Base-by-base conservation (phyloP, 768 basidiomycete species). In the Boletus tomentosulus region DNA sequence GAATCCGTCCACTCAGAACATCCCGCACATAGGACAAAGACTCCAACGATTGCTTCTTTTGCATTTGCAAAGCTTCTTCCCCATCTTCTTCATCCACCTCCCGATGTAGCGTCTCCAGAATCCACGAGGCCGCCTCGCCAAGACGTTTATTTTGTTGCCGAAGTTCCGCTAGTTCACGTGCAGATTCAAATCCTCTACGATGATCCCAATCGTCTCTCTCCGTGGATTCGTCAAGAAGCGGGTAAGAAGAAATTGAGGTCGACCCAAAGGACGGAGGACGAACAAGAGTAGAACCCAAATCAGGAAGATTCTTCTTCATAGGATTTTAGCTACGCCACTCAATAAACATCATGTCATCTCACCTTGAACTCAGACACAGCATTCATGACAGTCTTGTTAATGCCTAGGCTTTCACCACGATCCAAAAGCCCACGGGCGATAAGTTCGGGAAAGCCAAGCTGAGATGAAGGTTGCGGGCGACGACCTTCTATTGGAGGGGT, bases 281-380 rank as follows among this genome's bases (percentile, higher is more conserved):
- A 34, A 80, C 78, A 12, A 93, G 75, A 12, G 84, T 82, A 9
- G 80, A 79, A 11, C 86, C 76, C n/a, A 94, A 63, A 59, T 96
- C 93, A 2, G 93, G 92, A 12, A 96, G 80, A 67, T 92, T 95
- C 51, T 83, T 85, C 91, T 92, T 57, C 51, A 37, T 52, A 12
- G 47, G 57, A 50, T 25, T 58, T 57, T 46, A 59, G 60, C 43
- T 38, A 39, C 35, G 31, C 33, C 48, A 27, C 30, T 9, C 38
- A 28, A 2, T 9, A 37, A 35, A 6, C 11, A 22, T 31, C 49
- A 33, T 45, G 34, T 3, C n/a, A 41, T 63, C 80, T 62, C 60
- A 89, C 93, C 71, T 81, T 84, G 38, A 88, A 71, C 68, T 90
- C 90, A 6, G 85, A 81, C 3, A 92, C 85, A 0, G 89, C 89